Percentiles rank a stretch among this genome's conserved stretches.
These are phyloP conservation scores for Gracilariopsis chorda DNA, from an alignment of 23 red algal genomes.

Conservation along the genomic window DNA sequence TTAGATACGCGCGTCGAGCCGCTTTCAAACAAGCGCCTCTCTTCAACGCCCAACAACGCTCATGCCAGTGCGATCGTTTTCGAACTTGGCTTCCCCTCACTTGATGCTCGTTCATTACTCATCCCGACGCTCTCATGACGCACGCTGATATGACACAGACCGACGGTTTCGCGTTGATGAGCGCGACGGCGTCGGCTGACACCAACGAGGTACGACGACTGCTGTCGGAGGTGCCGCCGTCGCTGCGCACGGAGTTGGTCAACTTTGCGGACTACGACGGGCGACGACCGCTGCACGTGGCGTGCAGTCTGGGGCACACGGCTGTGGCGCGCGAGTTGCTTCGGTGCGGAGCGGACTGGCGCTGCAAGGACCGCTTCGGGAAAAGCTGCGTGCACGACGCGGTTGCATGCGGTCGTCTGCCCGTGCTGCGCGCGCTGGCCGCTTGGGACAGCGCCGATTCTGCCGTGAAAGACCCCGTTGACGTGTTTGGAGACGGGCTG, in stretches of 20 bases:
- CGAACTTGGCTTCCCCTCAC: too few relatives aligned
- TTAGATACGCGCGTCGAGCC: too few relatives aligned
- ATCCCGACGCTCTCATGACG: too few relatives aligned
- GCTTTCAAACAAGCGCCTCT: too few relatives aligned
- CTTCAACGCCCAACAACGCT: too few relatives aligned
- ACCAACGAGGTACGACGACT: background rate
- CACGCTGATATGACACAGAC: too few relatives aligned
- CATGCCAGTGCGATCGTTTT: too few relatives aligned
- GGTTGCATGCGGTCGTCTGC: background rate
- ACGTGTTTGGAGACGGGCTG: background rate
- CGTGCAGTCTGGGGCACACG: conserved; percentile 57
- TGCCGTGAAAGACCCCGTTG: background rate
- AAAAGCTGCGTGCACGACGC: conserved; percentile 55
- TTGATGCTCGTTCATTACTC: too few relatives aligned
- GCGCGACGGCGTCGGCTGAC: background rate
- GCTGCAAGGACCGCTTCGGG: conserved; percentile 59
- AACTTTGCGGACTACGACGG: conserved; percentile 70
- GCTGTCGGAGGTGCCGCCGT: background rate
- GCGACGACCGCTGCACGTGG: conserved; percentile 60
- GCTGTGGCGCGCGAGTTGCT: conserved; percentile 52
- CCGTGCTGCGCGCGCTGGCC: background rate
- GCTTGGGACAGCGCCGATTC: background rate
- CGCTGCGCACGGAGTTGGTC: background rate
- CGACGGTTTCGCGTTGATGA: conserved; percentile 10
- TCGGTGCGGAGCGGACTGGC: conserved; percentile 40